phyloP scores from a whole-genome alignment of 129 eudicot genomes.

The Logfia minima region DNA sequence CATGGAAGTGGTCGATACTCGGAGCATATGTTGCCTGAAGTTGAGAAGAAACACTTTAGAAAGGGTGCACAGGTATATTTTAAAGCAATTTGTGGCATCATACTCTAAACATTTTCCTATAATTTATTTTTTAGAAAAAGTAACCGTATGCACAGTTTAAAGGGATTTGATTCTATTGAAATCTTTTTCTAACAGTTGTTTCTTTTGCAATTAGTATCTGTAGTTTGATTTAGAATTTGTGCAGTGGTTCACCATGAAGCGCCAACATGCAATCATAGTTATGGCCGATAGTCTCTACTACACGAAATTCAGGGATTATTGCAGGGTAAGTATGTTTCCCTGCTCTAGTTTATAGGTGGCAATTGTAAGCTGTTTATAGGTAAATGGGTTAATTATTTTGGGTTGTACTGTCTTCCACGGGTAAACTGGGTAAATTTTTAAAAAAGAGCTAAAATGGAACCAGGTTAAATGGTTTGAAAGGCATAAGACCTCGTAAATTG shows the following conservation, averaged over 20 bases:
- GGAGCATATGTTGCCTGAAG: conserved; percentile 90
- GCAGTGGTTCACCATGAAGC: conserved; percentile 95
- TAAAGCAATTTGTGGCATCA: background rate
- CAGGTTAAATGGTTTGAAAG: background rate
- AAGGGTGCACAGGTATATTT: conserved; percentile 92
- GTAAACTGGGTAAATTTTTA: background rate
- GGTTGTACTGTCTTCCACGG: background rate
- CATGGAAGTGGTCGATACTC: conserved; percentile 94
- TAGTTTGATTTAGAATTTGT: conserved; percentile 13
- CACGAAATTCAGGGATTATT: conserved; percentile 57
- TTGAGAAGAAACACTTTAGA: conserved; percentile 69
- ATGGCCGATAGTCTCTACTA: conserved; percentile 81
- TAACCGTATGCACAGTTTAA: background rate
- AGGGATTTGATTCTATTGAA: background rate
- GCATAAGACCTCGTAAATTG: background rate
- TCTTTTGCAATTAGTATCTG: background rate
- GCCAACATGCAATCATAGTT: conserved; percentile 70
- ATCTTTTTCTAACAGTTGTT: background rate
- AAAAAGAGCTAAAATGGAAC: background rate
- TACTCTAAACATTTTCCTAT: background rate
- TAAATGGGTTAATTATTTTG: background rate
- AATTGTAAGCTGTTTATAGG: background rate
- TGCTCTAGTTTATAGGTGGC: background rate
- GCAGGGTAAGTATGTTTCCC: conserved; percentile 49
- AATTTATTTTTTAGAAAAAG: background rate